Evolutionary conservation across 2,329 filamentous ascomycete species (phyloP), one percentile per base, ranked within the genome.

Genomic region (Xenosphaeropsis pyriputrescens): DNA sequence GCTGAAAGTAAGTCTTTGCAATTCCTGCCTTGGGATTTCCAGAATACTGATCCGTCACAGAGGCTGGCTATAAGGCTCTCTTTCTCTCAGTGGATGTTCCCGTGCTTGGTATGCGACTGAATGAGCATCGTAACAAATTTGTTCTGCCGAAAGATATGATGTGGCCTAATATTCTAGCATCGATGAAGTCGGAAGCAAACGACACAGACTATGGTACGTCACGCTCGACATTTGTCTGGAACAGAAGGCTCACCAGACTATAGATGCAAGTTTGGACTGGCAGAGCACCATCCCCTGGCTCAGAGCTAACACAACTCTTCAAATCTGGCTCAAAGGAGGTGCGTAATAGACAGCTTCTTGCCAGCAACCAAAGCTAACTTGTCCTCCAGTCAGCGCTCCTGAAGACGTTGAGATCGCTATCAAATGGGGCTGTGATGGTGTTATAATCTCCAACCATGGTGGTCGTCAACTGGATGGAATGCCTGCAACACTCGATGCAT

Each of bases 181-280:
- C n/a, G 37, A 29, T 6, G 26, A 36, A 34, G n/a, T 26, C 15
- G 3, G 8, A 31, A 30, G 22, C 4, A 31, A 30, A 11, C 6
- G 26, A 6, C 19, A 9, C 19, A 39, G n/a, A 32, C 5, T 19
- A 8, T 8, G 18, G 18, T 8, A 19, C n/a, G n/a, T n/a, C n/a
- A n/a, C n/a, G n/a, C n/a, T n/a, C n/a, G n/a, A 50, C n/a, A 45
- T 47, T 0, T 34, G 39, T n/a, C 47, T 46, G 1, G 45, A 42
- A 8, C 38, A 41, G 2, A 46, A 51, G 17, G 48, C 47, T 11
- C 14, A 32, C 17, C 2, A 29, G 13, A 34, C 33, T 17, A 8
- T 32, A 7, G 26, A 22, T 5, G 70, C 78, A 2, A 82, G 86
- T 44, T 61, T 94, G 42, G 93, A 82, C 0, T 94, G 88, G 88